These are phyloP conservation scores for Leptodontidium sp. DNA, from an alignment of 2,329 filamentous ascomycete genomes.

Conservation along the genomic window DNA sequence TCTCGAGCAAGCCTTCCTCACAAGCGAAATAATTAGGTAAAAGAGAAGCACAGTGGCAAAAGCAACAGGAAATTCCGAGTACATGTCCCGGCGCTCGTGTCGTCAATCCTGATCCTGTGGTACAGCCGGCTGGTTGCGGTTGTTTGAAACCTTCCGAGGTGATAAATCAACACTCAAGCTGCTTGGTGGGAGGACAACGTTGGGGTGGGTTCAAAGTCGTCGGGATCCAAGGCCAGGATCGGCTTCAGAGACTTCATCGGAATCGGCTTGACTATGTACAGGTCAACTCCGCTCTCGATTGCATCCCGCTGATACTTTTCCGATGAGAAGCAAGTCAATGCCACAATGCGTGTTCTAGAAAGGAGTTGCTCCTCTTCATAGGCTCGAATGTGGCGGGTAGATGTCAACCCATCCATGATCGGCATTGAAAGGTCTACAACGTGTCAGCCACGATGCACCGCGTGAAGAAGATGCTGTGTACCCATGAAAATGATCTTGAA, in stretches of 20 bases:
- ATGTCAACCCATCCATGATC: constrained; percentile 58
- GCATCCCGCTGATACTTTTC: constrained; percentile 56
- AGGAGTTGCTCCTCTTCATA: constrained; percentile 53
- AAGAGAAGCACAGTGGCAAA: no score
- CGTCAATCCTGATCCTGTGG: no score
- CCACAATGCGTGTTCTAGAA: constrained; percentile 55
- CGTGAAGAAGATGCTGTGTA: constrained; percentile 17
- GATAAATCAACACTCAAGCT: neutral
- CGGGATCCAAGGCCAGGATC: constrained; percentile 33
- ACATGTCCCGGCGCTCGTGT: no score
- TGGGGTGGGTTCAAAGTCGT: neutral
- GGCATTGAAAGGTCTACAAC: constrained; percentile 61
- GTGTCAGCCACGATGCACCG: neutral
- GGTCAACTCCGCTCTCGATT: constrained; percentile 58
- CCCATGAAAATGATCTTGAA: constrained; percentile 48
- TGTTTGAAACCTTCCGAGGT: neutral
- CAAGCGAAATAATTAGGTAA: no score
- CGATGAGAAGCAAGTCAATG: constrained; percentile 59
- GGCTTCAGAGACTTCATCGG: constrained; percentile 36
- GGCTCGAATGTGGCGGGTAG: constrained; percentile 56
- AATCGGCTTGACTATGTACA: constrained; percentile 61
- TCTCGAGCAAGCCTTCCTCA: no score
- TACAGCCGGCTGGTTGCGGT: no score
- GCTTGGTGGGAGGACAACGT: no score
- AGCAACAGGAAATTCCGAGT: no score